phyloP scores from a whole-genome alignment of 495 filamentous ascomycete species.

The Clavariopsis aquatica region DNA sequence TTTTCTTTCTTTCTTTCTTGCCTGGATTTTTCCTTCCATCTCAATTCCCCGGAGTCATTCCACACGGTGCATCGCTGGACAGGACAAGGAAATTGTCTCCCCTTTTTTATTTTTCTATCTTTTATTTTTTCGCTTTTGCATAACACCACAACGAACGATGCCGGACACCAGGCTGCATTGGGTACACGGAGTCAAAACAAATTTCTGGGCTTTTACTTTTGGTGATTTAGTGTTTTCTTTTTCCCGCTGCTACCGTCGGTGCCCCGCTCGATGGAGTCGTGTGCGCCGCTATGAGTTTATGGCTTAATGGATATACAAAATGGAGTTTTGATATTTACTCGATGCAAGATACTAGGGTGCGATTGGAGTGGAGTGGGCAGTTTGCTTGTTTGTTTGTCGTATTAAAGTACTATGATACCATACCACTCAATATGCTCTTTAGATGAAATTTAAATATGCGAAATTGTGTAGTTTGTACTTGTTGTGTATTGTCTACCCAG shows the following conservation, averaged over 20 bases:
- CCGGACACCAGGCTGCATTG: neutral
- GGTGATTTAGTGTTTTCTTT: neutral
- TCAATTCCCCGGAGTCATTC: neutral
- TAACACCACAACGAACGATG: neutral
- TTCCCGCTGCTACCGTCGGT: neutral
- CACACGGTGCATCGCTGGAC: neutral
- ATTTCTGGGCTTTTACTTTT: no score
- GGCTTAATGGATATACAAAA: slow-evolving; percentile 1
- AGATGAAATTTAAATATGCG: no score
- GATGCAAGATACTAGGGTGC: neutral
- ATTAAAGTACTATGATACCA: neutral
- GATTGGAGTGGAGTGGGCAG: neutral
- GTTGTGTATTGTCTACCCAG: no score
- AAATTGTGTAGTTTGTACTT: no score
- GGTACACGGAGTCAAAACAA: neutral
- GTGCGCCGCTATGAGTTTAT: neutral
- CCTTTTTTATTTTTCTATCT: no score
- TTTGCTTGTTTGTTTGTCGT: neutral
- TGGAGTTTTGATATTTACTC: slow-evolving; percentile 1
- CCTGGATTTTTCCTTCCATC: no score
- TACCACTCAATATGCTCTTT: neutral
- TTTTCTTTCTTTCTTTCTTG: no score
- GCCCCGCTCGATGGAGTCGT: neutral
- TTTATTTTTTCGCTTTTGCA: neutral
- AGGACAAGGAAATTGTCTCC: neutral